These are phyloP conservation scores for Nakazawaea ambrosiae DNA, from an alignment of 805 yeast genomes.

Conservation along the genomic window DNA sequence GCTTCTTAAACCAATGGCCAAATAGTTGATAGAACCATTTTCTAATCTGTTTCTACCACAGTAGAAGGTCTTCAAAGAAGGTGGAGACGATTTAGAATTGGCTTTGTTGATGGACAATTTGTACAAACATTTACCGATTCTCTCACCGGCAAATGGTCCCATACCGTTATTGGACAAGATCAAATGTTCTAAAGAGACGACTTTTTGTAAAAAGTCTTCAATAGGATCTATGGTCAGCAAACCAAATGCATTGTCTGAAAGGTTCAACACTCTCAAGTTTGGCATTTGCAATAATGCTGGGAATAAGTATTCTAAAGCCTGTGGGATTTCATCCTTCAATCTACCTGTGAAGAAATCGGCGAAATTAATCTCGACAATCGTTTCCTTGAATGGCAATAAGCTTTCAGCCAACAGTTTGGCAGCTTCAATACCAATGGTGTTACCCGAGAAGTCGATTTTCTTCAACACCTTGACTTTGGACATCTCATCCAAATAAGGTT, in stretches of 20 bases:
- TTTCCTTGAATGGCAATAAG: constrained; percentile 31
- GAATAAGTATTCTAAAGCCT: constrained; percentile 63
- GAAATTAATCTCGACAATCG: constrained; percentile 65
- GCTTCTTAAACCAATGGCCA: constrained; percentile 78
- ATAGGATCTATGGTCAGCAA: constrained; percentile 89
- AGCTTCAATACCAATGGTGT: constrained; percentile 90
- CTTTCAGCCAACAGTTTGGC: constrained; percentile 62
- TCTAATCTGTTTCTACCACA: constrained; percentile 98
- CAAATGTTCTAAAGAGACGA: constrained; percentile 76
- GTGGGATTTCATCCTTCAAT: constrained; percentile 89
- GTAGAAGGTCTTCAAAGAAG: constrained; percentile 71
- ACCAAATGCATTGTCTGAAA: constrained; percentile 96
- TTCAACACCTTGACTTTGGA: constrained; percentile 28
- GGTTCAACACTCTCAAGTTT: constrained; percentile 64
- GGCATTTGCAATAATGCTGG: constrained; percentile 67
- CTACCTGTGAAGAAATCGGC: constrained; percentile 95
- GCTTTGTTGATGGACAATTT: constrained; percentile 61
- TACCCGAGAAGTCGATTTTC: constrained; percentile 80
- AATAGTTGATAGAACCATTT: constrained; percentile 82
- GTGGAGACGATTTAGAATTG: constrained; percentile 33
- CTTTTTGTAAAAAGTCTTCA: constrained; percentile 69
- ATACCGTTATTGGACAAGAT: constrained; percentile 92
- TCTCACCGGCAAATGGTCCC: constrained; percentile 96
- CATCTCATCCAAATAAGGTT: constrained; percentile 60
- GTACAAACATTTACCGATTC: constrained; percentile 83